Evolutionary conservation across 2,329 filamentous ascomycete species (phyloP).

Genomic region (Aspergillus eucalypticola): DNA sequence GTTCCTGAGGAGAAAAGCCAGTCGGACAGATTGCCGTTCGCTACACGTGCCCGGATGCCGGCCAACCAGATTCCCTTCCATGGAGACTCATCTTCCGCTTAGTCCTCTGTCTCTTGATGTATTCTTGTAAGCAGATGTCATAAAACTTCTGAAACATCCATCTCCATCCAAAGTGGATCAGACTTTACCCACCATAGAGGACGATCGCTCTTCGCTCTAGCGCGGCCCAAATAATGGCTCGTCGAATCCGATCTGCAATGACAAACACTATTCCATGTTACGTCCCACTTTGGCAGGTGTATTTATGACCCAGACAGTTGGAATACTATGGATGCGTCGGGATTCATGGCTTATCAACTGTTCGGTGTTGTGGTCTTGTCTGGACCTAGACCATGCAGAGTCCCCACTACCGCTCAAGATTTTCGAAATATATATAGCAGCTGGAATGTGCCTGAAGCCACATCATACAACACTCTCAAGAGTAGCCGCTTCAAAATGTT

Average conservation of each 20-base stretch:
- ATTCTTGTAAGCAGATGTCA: neutral
- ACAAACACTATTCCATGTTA: neutral
- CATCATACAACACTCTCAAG: neutral
- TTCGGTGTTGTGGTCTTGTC: neutral
- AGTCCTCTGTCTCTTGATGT: neutral
- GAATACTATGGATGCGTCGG: neutral
- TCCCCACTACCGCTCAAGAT: neutral
- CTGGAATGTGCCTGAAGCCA: no score
- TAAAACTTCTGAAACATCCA: neutral
- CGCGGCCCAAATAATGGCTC: neutral
- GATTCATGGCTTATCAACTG: neutral
- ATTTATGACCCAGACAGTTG: neutral
- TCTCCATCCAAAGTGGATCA: neutral
- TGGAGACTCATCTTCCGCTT: neutral
- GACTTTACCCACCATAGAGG: neutral
- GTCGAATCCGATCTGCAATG: conserved; percentile 9
- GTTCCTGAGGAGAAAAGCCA: neutral
- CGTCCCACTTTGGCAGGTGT: neutral
- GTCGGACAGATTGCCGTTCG: neutral
- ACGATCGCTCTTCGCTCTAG: neutral
- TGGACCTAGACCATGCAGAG: neutral
- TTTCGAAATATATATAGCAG: neutral
- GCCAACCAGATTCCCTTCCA: neutral
- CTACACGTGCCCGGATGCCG: neutral
- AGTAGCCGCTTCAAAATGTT: neutral